Evolutionary conservation across 2,329 filamentous ascomycete genomes (phyloP), one percentile per base, ranked within the genome.

Genomic region (Xylaria sp.): DNA sequence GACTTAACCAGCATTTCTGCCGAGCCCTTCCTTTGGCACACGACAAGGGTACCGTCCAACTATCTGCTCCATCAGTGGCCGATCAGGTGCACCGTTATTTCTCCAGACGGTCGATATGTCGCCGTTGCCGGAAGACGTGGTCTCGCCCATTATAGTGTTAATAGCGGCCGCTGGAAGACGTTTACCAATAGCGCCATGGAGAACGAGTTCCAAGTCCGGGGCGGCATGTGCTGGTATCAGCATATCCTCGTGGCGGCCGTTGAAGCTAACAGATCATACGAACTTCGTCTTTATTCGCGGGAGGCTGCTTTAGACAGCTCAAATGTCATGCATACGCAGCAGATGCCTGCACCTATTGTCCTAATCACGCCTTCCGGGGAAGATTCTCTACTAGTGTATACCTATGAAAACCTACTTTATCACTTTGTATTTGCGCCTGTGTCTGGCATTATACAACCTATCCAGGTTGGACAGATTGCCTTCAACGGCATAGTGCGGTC

Each of bases 141-240:
- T 0, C 85, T 99, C 60, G 95, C 95, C 10, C 96, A 99, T 79
- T 99, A 99, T 81, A 98, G 96, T 76, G 89, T 98, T 69, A 92
- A 92, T 73, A 98, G 95, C 77, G 93, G 95, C 32, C 88, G 96
- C 67, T 99, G 96, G 96, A 98, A 97, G 79, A 97, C 92, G 0
- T 99, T 99, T 78, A 87, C 91, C 58, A 93, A 94, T 75, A 87
- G 90, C 29, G 88, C 87, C 35, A 87, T 91, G 76, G 96, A 98
- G 80, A 94, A 94, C 75, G 93, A 94, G 71, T 99, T 99, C 78
- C 90, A 93, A 27, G 93, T 99, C 16, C 87, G 94, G 71, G 96
- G 96, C 58, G 96, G 96, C 6, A 97, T 99, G 94, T 98, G 95
- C 79, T 99, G 96, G 96, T 94, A 97, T 78, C 94, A 97, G 73